Conservation (phyloP, 495 filamentous ascomycete species). For the Monascus purpureus region DNA sequence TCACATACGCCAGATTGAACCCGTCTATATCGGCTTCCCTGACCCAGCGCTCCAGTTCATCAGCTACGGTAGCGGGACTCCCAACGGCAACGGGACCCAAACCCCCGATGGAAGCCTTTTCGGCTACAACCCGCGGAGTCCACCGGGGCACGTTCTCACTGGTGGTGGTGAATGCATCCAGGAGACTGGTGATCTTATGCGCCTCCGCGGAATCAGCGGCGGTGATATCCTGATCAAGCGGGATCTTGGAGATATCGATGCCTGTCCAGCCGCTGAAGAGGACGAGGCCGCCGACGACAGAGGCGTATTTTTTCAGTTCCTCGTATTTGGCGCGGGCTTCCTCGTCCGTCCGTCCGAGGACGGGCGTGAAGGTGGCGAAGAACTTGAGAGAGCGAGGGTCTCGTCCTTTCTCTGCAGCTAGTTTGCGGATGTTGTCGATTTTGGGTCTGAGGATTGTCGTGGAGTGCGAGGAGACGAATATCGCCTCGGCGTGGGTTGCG, state of each 20-base stretch:
- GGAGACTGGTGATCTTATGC: conserved; percentile 34
- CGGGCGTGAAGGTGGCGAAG: conserved; percentile 43
- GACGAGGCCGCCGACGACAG: conserved; percentile 40
- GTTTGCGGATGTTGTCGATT: conserved; percentile 38
- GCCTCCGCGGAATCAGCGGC: conserved; percentile 37
- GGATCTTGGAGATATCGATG: conserved; percentile 43
- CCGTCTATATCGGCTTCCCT: conserved; percentile 46
- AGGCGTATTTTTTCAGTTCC: conserved; percentile 36
- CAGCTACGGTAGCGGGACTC: conserved; percentile 38
- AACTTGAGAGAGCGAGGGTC: conserved; percentile 45
- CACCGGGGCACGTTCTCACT: conserved; percentile 36
- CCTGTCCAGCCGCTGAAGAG: conserved; percentile 50
- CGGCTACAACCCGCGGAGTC: conserved; percentile 38
- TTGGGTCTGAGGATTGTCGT: conserved; percentile 35
- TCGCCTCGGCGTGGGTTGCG: conserved; percentile 46
- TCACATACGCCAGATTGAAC: conserved; percentile 41
- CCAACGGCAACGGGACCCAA: conserved; percentile 39
- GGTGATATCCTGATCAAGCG: conserved; percentile 41
- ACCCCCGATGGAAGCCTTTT: conserved; percentile 45
- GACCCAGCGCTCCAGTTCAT: conserved; percentile 46
- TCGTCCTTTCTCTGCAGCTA: conserved; percentile 35
- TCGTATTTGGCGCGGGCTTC: conserved; percentile 40
- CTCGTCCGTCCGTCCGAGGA: conserved; percentile 42
- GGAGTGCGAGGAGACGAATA: conserved; percentile 46
- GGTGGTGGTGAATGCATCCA: conserved; percentile 36